phyloP scores from a whole-genome alignment of 2,329 filamentous ascomycete species.

The Grosmannia serpens region DNA sequence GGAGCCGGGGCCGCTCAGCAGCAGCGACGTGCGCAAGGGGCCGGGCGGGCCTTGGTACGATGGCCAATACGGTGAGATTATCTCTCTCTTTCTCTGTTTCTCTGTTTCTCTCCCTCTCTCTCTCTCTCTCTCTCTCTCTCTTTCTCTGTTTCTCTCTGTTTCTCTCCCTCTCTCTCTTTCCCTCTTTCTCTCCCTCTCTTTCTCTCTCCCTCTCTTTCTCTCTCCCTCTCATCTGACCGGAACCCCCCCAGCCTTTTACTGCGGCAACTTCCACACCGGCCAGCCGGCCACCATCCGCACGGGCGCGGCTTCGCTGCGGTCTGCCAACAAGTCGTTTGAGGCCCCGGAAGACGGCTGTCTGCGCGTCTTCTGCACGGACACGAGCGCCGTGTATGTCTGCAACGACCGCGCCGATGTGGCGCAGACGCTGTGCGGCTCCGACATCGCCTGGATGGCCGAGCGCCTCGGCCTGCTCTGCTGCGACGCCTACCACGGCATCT shows the following conservation, averaged over 20 bases:
- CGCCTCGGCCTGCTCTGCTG: conserved; percentile 11
- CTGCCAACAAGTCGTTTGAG: conserved; percentile 1
- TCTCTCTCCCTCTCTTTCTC: background rate
- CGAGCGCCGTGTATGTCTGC: conserved; percentile 12
- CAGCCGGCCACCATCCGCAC: background rate
- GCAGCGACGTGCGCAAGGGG: background rate
- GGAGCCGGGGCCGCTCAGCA: conserved; percentile 1
- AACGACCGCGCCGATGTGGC: background rate
- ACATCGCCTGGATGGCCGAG: conserved; percentile 10
- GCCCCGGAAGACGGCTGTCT: conserved; percentile 1
- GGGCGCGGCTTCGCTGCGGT: conserved; percentile 1
- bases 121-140: background rate
- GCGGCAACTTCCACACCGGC: conserved; percentile 11
- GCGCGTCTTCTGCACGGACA: conserved; percentile 12
- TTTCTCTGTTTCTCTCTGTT: background rate
- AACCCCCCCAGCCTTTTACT: conserved; percentile 7
- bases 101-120: background rate
- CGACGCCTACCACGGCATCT: conserved; percentile 7
- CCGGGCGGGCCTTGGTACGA: conserved; percentile 9
- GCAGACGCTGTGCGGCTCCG: background rate
- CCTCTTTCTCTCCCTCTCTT: background rate
- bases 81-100: background rate
- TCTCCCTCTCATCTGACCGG: background rate
- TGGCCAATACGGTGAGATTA: conserved; percentile 7
- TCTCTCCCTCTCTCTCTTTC: background rate